Evolutionary conservation across 495 filamentous ascomycete genomes (phyloP).

Genomic region (Daldinia vernicosa): DNA sequence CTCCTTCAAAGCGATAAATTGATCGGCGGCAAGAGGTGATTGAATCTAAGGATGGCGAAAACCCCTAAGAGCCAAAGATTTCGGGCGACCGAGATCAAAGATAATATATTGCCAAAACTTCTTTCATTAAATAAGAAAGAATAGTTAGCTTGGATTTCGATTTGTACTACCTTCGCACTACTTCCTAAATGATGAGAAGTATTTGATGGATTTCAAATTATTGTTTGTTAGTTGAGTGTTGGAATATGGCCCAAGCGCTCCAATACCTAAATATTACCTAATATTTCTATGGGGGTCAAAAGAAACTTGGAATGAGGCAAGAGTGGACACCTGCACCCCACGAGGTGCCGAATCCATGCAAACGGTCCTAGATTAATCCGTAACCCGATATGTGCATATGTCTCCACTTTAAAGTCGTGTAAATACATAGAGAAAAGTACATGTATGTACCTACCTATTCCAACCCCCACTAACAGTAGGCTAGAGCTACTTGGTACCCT

Average conservation of each 20-base stretch:
- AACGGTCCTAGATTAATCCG: no score
- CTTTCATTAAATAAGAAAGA: constrained; percentile 22
- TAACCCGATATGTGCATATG: no score
- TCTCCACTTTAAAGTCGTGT: no score
- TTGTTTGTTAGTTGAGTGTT: constrained; percentile 1
- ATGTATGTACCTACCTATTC: no score
- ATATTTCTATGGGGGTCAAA: not conserved
- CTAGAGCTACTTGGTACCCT: not conserved
- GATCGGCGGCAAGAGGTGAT: constrained; percentile 5
- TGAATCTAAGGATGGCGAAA: not conserved
- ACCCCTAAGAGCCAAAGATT: not conserved
- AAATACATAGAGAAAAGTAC: no score
- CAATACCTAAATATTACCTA: not conserved
- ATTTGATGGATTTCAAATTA: constrained; percentile 15
- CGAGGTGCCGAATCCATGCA: not conserved
- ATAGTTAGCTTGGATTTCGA: constrained; percentile 3
- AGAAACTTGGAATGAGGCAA: not conserved
- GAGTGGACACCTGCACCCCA: no score
- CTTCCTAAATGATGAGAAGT: not conserved
- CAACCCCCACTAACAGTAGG: not conserved
- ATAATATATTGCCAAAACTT: constrained; percentile 18
- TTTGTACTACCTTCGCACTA: constrained; percentile 4
- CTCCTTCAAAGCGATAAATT: constrained; percentile 16
- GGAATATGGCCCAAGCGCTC: constrained; percentile 11
- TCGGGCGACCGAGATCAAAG: constrained; percentile 20